Base-by-base conservation (phyloP, 2,329 filamentous ascomycete genomes). In the Penicillium sp. region DNA sequence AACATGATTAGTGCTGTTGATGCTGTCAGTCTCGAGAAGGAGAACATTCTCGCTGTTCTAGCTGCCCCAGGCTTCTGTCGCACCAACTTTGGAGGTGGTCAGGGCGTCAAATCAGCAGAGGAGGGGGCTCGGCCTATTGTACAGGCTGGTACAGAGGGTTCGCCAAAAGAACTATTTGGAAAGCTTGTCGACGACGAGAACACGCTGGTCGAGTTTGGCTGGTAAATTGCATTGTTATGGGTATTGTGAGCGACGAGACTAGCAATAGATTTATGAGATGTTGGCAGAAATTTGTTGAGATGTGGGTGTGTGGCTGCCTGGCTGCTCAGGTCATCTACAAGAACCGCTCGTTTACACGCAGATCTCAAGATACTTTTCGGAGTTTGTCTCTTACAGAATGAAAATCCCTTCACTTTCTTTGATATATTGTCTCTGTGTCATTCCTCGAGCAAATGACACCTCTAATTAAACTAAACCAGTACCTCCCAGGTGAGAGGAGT, bases 1-100 rank as follows among this genome's bases (percentile, higher is more conserved):
- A 56, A 56, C 25, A 56, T 56, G 42, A 44, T 56, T 35, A 53
- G 6, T 5, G 50, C 54, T 3, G 50, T 53, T 25, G 43, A 50
- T 22, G 43, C 45, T 17, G 33, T 50, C 11, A 47, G 22, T 28
- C 45, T 47, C 11, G 33, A 37, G 8, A 47, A 37, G 16, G 45
- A 48, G 7, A 38, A 28, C 6, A 48, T 48, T 9, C 45, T 48
- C 6, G 6, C 7, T 17, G 16, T 48, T 38, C 25, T 25, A 5
- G 45, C 45, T 30, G 33, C 19, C 7, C 33, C 45, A 6, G 33
- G 45, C 10, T 48, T 9, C 33, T 48, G 45, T 28, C 45, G 45
- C 6, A 48, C 45, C 16, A 48, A 48, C 25, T 48, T 48, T 5
- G 33, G 33, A 1, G 45, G 33, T 12, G 45, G 45, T 3, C 33